A percentile compares a stretch with the other conserved stretches of the same genome.
Conservation (phyloP, 2,329 filamentous ascomycete genomes). For the Ophiosphaerella korrae region DNA sequence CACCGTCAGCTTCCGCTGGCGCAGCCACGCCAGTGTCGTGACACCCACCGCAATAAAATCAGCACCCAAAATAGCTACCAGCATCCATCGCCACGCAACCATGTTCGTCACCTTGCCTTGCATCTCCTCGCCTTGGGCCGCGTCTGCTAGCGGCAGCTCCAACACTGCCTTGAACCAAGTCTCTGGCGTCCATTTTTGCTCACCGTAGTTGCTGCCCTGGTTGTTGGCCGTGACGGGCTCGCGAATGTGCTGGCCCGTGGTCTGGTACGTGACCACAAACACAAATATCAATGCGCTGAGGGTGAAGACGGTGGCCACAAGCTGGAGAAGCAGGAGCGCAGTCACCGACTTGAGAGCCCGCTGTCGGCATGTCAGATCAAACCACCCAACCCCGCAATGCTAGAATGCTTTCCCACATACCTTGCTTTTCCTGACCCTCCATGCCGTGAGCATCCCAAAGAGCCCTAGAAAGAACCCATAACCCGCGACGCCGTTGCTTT, state of each 20-base stretch:
- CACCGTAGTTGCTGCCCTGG: conserved; percentile 25
- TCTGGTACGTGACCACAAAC: conserved; percentile 38
- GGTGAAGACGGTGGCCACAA: conserved; percentile 35
- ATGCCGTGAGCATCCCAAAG: conserved; percentile 37
- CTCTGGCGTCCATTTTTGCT: conserved; percentile 38
- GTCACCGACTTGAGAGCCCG: conserved; percentile 39
- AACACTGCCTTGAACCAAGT: conserved; percentile 41
- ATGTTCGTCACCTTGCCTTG: conserved; percentile 28
- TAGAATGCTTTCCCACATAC: conserved; percentile 6
- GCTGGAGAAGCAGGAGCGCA: conserved; percentile 41
- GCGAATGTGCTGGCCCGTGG: conserved; percentile 30
- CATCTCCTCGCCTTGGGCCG: conserved; percentile 21
- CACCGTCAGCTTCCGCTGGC: conserved; percentile 25
- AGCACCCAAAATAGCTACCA: conserved; percentile 35
- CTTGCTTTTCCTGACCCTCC: conserved; percentile 22
- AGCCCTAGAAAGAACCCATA: conserved; percentile 42
- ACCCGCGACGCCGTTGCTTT: conserved; percentile 35
- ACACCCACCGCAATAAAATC: conserved; percentile 27
- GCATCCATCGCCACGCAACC: conserved; percentile 42
- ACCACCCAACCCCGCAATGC: not conserved
- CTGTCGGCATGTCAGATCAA: conserved; percentile 3
- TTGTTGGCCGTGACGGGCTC: conserved; percentile 24
- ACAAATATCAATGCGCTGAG: conserved; percentile 38
- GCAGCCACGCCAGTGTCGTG: conserved; percentile 21
- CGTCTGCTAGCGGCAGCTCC: conserved; percentile 31